Conservation (phyloP, 345 rosid genomes). For the Dovyalis caffra region DNA sequence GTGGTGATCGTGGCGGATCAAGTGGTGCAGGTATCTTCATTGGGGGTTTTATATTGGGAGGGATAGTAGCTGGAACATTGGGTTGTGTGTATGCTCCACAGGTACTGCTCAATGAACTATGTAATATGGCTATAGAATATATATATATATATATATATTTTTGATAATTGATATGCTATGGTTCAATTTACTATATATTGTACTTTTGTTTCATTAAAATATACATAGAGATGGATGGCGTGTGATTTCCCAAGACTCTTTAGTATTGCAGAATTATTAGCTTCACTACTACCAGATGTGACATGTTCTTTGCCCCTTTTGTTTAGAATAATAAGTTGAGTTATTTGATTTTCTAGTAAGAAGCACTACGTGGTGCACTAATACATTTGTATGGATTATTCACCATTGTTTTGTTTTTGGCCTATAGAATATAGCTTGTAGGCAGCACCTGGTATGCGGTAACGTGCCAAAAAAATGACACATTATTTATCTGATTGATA, state of each 20-base stretch:
- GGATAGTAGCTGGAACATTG: constrained; percentile 42
- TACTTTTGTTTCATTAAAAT: background rate
- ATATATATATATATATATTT: no score
- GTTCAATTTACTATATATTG: background rate
- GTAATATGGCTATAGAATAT: no score
- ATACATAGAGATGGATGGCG: background rate
- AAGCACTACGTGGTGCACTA: background rate
- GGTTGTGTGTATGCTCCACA: constrained; percentile 50
- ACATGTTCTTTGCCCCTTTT: background rate
- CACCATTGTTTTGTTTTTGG: background rate
- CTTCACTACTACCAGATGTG: background rate
- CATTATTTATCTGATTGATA: background rate
- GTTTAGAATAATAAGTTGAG: background rate
- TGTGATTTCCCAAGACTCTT: background rate
- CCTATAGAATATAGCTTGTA: background rate
- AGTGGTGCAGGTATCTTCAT: constrained; percentile 40
- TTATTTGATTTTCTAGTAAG: background rate
- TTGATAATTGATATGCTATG: background rate
- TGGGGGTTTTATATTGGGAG: constrained; percentile 51
- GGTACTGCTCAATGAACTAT: constrained; percentile 24
- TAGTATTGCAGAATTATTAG: background rate
- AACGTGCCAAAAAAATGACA: background rate
- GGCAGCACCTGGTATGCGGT: background rate
- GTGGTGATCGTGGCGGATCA: constrained; percentile 31
- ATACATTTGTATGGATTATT: no score